Base-by-base conservation (phyloP, 257 asterid species). In the Nicotiana tomentosiformis region DNA sequence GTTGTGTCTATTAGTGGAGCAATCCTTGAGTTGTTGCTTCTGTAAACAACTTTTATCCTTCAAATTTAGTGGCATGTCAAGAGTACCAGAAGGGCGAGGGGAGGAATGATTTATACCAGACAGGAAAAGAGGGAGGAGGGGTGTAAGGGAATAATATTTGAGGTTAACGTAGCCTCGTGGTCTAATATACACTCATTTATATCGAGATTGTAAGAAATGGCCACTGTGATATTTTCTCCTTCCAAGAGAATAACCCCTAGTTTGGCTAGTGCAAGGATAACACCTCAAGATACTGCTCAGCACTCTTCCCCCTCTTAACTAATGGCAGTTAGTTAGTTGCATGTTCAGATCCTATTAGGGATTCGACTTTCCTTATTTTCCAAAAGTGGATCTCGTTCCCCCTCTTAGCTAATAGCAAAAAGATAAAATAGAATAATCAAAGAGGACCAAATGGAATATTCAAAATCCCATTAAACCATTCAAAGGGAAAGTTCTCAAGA, bases 111-210 rank as follows among this genome's bases (percentile, higher is more conserved):
- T 72, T 72, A 11, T 72, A 72, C 35, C 60, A 46, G 37, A 72
- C 23, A 72, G 78, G 78, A 72, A 72, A 72, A 72, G 79, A 72
- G 51, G 23, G 79, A 58, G n/a, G 51, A 46, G 79, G 12, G 78
- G 61, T 1, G 14, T 72, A 46, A 74, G 43, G 79, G 51, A 39
- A 74, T 74, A 46, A 51, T 23, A 49, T 74, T 49, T 23, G 80
- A 26, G 23, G 62, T 49, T 74, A 46, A 74, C 39, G 7, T 49
- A 49, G 62, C 62, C 23, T 74, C 15, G 51, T 14, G 4, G 7
- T 46, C 61, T 72, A 46, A 46, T 49, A 74, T 26, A 72, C 78
- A 29, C 77, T 69, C 78, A 43, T 72, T n/a, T 46, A 70, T 70
- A 43, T 43, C n/a, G 20, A 43, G 20, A 43, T 70, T 39, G n/a